Evolutionary conservation across 169 alveolate species (phyloP).

Genomic region (Besnoitia besnoiti): DNA sequence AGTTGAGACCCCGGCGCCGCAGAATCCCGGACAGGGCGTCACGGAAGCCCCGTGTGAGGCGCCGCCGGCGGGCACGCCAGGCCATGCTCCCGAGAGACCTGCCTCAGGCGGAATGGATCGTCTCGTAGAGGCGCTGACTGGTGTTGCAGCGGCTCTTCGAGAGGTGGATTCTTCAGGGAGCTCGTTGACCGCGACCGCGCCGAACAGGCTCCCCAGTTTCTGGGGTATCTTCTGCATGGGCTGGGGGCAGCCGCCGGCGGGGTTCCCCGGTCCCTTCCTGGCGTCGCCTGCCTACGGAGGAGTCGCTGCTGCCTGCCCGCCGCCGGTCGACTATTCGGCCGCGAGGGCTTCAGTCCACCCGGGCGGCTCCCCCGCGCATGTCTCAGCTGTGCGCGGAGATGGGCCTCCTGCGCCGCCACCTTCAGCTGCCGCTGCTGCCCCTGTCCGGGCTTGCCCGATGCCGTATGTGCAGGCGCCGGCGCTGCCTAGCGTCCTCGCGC

Average conservation of each 20-base stretch:
- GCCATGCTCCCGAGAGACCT: background rate
- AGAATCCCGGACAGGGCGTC: background rate
- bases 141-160: background rate
- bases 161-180: background rate
- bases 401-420: no score
- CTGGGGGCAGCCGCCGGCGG: slow-evolving; percentile 10
- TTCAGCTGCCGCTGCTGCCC: no score
- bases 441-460: no score
- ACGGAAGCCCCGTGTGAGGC: background rate
- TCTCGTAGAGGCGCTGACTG: background rate
- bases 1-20: background rate
- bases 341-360: no score
- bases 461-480: no score
- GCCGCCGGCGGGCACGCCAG: background rate
- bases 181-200: background rate
- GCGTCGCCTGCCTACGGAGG: background rate
- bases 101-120: background rate
- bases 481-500: no score
- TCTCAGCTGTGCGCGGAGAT: no score
- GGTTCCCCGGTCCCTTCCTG: background rate
- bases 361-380: no score
- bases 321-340: background rate
- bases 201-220: background rate
- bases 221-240: background rate
- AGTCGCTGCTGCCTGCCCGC: background rate